phyloP scores from a whole-genome alignment of 768 basidiomycete genomes.

The Boletus pseudopeckii region DNA sequence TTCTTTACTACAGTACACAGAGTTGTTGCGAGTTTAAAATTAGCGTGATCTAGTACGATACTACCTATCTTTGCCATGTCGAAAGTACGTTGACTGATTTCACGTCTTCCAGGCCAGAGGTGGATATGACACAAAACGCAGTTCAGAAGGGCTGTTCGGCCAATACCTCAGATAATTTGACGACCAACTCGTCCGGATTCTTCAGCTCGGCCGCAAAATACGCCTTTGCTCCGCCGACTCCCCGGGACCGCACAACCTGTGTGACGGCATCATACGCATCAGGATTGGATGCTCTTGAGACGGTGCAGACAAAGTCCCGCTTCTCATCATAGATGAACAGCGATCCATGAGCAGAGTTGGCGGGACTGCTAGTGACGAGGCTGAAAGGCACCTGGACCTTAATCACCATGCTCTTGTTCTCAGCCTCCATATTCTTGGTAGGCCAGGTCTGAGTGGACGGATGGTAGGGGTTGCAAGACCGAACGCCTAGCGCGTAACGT shows the following conservation, averaged over 20 bases:
- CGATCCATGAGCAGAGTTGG: slow-evolving; percentile 15
- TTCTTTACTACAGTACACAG: neutral
- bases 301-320: slow-evolving; percentile 47
- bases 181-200: slow-evolving; percentile 43
- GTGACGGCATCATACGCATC: slow-evolving; percentile 41
- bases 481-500: slow-evolving; percentile 28
- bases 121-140: neutral
- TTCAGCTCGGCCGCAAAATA: slow-evolving; percentile 55
- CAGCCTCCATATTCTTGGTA: slow-evolving; percentile 21
- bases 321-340: slow-evolving; percentile 52
- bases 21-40: neutral
- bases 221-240: slow-evolving; percentile 44
- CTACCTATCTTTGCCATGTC: neutral
- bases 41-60: neutral
- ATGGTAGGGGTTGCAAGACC: slow-evolving; percentile 27
- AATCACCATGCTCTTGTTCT: slow-evolving; percentile 44
- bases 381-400: slow-evolving; percentile 50
- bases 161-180: slow-evolving; percentile 50
- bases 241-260: slow-evolving; percentile 38
- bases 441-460: slow-evolving; percentile 15
- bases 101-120: neutral
- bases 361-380: neutral
- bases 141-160: slow-evolving; percentile 54
- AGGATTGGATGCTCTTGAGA: slow-evolving; percentile 33
- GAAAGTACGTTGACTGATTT: neutral